Conservation (phyloP, 1,284 basidiomycete genomes). For the Trametes pubescens region DNA sequence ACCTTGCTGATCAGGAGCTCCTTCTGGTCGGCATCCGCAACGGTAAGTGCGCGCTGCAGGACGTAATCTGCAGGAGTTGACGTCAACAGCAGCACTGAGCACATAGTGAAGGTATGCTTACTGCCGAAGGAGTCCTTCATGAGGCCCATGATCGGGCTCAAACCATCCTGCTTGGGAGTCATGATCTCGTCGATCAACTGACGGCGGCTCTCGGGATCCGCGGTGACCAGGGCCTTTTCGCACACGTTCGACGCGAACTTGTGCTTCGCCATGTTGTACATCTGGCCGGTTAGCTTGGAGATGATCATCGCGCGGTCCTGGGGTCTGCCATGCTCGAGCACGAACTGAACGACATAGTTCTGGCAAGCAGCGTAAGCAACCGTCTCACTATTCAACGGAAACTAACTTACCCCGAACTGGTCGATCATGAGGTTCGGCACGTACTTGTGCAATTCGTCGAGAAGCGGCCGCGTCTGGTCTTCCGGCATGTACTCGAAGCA, state of each 20-base stretch:
- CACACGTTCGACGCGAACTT: constrained; percentile 98
- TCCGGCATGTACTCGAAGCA: constrained; percentile 88
- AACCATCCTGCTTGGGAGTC: constrained; percentile 65
- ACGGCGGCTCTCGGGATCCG: constrained; percentile 68
- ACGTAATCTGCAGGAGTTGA: constrained; percentile 71
- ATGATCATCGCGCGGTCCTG: constrained; percentile 80
- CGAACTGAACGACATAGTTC: constrained; percentile 97
- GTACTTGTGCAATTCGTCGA: constrained; percentile 87
- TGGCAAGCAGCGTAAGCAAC: constrained; percentile 38
- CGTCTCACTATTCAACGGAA: not conserved
- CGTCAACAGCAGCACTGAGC: not conserved
- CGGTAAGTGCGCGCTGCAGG: constrained; percentile 75
- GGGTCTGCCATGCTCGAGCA: constrained; percentile 81
- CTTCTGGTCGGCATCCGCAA: constrained; percentile 79
- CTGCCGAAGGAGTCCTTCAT: constrained; percentile 94
- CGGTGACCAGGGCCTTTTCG: constrained; percentile 87
- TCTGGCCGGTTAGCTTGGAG: constrained; percentile 77
- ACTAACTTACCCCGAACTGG: constrained; percentile 81
- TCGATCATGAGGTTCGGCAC: constrained; percentile 82
- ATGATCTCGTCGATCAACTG: constrained; percentile 86
- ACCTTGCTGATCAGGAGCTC: constrained; percentile 69
- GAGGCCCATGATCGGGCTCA: constrained; percentile 76
- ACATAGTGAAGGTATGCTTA: constrained; percentile 48
- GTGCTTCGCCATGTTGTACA: constrained; percentile 85
- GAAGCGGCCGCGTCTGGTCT: constrained; percentile 72